Evolutionary conservation across 2,329 filamentous ascomycete genomes (phyloP), one percentile per base, ranked within the genome.

Genomic region (Huntiella savannae): DNA sequence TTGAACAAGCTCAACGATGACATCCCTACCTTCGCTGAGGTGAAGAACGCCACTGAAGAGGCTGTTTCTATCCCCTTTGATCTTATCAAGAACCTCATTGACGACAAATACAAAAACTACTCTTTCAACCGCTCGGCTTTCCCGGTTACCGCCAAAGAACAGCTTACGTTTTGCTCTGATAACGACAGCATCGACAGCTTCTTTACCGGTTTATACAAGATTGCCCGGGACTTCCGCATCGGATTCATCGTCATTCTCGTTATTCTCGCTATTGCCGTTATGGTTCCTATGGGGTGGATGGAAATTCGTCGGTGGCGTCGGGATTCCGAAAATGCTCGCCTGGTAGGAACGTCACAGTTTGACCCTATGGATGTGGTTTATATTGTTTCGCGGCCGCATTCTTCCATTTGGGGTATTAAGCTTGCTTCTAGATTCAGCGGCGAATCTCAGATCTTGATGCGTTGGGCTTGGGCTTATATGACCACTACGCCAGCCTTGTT

Each of bases 361-460:
- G 86, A 96, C 56, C 73, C 81, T 1, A 77, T 94, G 70, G 88
- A 96, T 58, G 77, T 87, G 33, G 75, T 93, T 37, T 93, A 95
- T 62, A 81, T 95, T 53, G 77, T 80, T 32, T 87, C 84, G 33
- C 75, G 85, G 16, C 86, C 88, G 1, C 75, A 79, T 54, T 83
- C 85, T 1, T 75, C 84, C 1, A 69, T 70, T 2, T 64, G 71
- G 22, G 88, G 87, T 36, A 71, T 94, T 58, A 79, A 73, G 61
- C 54, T 82, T 15, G 75, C 82, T 5, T 71, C 70, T 44, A 70
- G 66, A 49, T 77, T 88, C 62, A 61, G 73, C 60, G 45, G 35
- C 36, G 63, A 79, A 53, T 71, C 74, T 44, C 79, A 85, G 59
- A 73, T 82, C 40, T 69, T 94, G 37, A 70, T 77, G 7, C 77